Base-by-base conservation (phyloP, 768 basidiomycete species). In the Auriscalpium vulgare region DNA sequence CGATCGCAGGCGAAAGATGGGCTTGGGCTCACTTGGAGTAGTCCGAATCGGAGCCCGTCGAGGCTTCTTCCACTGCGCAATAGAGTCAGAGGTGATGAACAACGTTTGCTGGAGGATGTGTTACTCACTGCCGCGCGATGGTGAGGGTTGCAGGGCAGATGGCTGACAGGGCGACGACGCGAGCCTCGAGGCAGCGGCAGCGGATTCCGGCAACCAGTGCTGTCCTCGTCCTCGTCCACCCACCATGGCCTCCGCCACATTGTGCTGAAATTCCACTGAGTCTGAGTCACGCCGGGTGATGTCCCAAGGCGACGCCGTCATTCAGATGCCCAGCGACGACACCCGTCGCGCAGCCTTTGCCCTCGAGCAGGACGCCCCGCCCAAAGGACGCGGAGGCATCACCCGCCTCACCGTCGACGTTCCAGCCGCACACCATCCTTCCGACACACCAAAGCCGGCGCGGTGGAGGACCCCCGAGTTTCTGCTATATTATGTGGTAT, bases 11-110 rank as follows among this genome's bases (percentile, higher is more conserved):
- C 5, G 57, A 43, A 46, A 46, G 53, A 21, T 56, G 34, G 37
- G 16, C 44, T 44, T 52, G 53, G 40, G 69, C 85, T 68, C 63
- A 95, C 94, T 92, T 95, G 59, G 94, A 91, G 70, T 97, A 95
- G 67, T 95, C 94, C 36, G 91, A 94, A 68, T 95, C 94, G 13
- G 94, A 95, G 48, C 92, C 93, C 3, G 92, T 88, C 38, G 89
- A 90, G n/a, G 83, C 75, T 59, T 91, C 89, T 65, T 91, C 89
- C 85, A 91, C 87, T 85, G 71, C 59, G 43, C 66, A 70, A 56
- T 67, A 68, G 59, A 73, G 63, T 43, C 40, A 17, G 17, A 5
- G 47, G 21, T 8, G 10, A 47, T 1, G 0, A 47, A 5, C 5
- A 37, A 51, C 21, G 29, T 51, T 21, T 51, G 34, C n/a, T 48